Base-by-base conservation (phyloP, 2,329 filamentous ascomycete genomes). In the Phoma herbarum region DNA sequence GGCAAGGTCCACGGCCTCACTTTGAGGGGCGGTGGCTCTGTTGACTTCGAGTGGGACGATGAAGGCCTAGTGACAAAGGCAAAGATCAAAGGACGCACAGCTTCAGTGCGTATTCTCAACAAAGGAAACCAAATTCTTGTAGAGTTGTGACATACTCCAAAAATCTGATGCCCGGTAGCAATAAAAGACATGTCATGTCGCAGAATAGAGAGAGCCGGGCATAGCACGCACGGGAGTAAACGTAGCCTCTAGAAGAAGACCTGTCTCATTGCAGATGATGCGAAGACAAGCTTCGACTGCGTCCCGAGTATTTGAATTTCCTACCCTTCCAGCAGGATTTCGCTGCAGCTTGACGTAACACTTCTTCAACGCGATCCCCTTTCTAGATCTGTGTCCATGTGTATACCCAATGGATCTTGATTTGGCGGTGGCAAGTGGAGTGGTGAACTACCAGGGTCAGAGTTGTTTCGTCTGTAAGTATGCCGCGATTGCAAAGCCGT, bases 21-120 rank as follows among this genome's bases (percentile, higher is more conserved):
- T 39, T 52, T 84, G 11, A 76, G 82, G 20, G 81, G 82, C 0
- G 82, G 81, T 1, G 75, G 77, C 0, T 64, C 63, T 1, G 74
- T 84, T 0, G 77, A 80, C 53, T 84, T 84, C 65, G 63, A 47
- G 3, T 83, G 81, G 82, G 69, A 81, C 61, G 67, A 60, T 0
- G 45, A 75, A 3, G 80, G 80, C 0, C 28, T 77, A 2, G 79
- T 79, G 25, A 72, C n/a, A 1, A 49, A 43, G 5, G 63, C 61
- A 3, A 28, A 52, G 18, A 2, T 60, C 3, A 28, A 48, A 0
- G 54, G 49, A 0, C 25, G 53, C 2, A 20, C 16, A 0, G 23
- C 25, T 0, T 26, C 60, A 0, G 1, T 71, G 8, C 60, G 35
- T 0, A 18, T 70, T n/a, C 61, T 71, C 0, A 52, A 71, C 22